These are phyloP conservation scores for Chlorella ohadii DNA, from an alignment of 139 green algal species.

Conservation along the genomic window DNA sequence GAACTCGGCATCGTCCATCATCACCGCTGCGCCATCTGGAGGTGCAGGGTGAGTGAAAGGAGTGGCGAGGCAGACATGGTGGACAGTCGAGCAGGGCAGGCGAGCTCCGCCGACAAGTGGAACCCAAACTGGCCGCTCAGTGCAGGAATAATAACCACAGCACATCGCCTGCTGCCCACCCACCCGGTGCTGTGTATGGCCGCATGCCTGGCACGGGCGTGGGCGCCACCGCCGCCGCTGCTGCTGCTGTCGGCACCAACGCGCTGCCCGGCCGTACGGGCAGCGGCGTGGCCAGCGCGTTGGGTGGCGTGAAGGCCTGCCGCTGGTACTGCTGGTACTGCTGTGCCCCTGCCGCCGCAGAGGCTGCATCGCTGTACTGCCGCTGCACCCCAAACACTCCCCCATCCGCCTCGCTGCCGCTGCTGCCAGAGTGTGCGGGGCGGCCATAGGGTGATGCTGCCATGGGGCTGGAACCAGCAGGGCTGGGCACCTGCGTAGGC, in stretches of 20 bases:
- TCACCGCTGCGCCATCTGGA: neutral
- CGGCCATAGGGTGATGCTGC: neutral
- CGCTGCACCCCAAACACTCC: neutral
- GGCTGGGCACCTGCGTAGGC: neutral
- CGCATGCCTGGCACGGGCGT: constrained; percentile 23
- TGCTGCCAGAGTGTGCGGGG: neutral
- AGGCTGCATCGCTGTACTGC: constrained; percentile 10
- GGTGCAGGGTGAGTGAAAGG: neutral
- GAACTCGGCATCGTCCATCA: constrained; percentile 31
- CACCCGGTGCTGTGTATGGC: neutral
- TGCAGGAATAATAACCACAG: too few relatives aligned
- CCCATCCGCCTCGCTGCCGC: neutral
- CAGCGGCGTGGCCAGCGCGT: constrained; percentile 35
- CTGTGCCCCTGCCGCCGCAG: too few relatives aligned
- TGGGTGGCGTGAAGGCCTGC: constrained; percentile 44
- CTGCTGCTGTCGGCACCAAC: neutral
- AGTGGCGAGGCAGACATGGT: too few relatives aligned
- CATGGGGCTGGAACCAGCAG: neutral
- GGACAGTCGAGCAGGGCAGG: too few relatives aligned
- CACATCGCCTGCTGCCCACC: neutral
- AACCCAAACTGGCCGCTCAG: too few relatives aligned
- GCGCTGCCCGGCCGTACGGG: constrained; percentile 3
- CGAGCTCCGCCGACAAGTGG: too few relatives aligned
- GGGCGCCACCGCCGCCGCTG: neutral
- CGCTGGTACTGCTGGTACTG: constrained; percentile 22